A percentile compares a stretch with the other conserved stretches of the same genome.
These are phyloP conservation scores for Globisporangium irregulare DNA, from an alignment of 352 stramenopile species.

Conservation along the genomic window DNA sequence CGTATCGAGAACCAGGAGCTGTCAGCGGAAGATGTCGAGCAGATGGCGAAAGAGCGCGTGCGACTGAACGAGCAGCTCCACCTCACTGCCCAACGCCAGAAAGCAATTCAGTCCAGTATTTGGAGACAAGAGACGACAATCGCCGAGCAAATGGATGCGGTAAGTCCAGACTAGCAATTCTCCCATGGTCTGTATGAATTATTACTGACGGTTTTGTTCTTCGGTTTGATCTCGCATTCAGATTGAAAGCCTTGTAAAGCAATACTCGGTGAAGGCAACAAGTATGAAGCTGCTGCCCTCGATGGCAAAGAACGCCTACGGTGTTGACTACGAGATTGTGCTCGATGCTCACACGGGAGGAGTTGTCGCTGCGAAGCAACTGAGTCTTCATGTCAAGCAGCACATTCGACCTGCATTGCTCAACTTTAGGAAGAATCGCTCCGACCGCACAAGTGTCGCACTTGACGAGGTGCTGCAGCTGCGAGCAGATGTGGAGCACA, in stretches of 20 bases:
- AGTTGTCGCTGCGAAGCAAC: constrained; percentile 45
- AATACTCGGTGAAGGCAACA: constrained; percentile 79
- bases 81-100: constrained; percentile 59
- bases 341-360: constrained; percentile 62
- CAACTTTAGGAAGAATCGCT: constrained; percentile 63
- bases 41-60: constrained; percentile 61
- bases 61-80: constrained; percentile 76
- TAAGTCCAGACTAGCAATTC: constrained; percentile 21
- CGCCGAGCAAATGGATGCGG: constrained; percentile 58
- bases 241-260: constrained; percentile 60
- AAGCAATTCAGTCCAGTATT: constrained; percentile 52
- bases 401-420: constrained; percentile 50
- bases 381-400: constrained; percentile 67
- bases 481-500: constrained; percentile 50
- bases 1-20: constrained; percentile 80
- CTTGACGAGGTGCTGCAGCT: constrained; percentile 59
- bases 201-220: not conserved
- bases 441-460: constrained; percentile 47
- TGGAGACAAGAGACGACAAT: constrained; percentile 70
- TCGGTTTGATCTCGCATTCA: constrained; percentile 31
- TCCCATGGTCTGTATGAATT: not conserved
- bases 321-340: constrained; percentile 72
- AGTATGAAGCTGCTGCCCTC: constrained; percentile 86
- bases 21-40: constrained; percentile 71
- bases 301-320: constrained; percentile 77